Base-by-base conservation (phyloP, 306 rosid genomes). In the Dryas drummondii region DNA sequence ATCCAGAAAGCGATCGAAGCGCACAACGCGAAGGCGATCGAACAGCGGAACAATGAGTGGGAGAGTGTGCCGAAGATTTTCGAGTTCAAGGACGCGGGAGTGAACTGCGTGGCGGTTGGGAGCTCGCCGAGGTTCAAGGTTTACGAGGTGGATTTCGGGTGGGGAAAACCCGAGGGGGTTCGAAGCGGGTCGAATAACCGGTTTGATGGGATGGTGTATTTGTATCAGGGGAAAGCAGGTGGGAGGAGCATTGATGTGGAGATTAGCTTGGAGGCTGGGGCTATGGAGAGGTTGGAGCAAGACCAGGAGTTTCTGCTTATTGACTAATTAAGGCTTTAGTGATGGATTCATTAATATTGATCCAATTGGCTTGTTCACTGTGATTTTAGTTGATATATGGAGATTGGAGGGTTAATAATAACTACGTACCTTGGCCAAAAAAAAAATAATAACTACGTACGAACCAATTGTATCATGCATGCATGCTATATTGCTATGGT, bases 121-220 rank as follows among this genome's bases (percentile, higher is more conserved):
- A 94, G 99, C 86, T 92, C 99, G 46, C 99, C 99, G 12, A 84
- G 99, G 87, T 94, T 94, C 59, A 90, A 82, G 84, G 97, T 94
- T 32, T 94, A 94, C 74, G 96, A 90, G 27, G 93, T 94, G 62
- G 97, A 92, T 78, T 94, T 92, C 79, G 99, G 99, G 55, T 94
- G 85, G 85, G 99, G 96, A 7, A 81, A 84, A 63, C 96, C 99
- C 7, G 97, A 88, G 80, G 83, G 74, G 37, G 99, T 94, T 84
- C 88, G 97, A 42, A 92, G 99, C 79, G 99, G 99, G 1, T 80
- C 91, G 7, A 94, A 94, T 45, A 94, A 94, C 56, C 83, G 94
- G 82, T 92, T 94, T 56, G 93, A 92, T 71, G 99, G 99, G 32
- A 90, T 94, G 97, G 89, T 92, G 66, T 92, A 90, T 37, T 74